These are phyloP conservation scores for Papiliotrema fonsecae DNA, from an alignment of 1,284 basidiomycete genomes.

Conservation along the genomic window DNA sequence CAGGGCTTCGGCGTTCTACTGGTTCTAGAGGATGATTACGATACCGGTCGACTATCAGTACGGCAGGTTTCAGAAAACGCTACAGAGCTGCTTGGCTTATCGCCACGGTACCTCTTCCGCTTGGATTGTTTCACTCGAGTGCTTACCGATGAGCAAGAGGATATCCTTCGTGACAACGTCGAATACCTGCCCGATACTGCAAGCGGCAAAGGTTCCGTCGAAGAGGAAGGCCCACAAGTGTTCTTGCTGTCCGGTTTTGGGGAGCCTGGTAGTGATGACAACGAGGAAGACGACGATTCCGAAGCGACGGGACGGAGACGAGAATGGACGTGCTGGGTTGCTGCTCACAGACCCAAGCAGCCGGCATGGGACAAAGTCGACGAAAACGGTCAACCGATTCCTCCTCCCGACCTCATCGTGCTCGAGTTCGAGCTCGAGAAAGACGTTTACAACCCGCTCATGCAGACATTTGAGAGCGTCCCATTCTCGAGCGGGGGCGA, in stretches of 20 bases:
- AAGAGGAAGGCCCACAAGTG: conserved; percentile 60
- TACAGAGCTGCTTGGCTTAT: conserved; percentile 64
- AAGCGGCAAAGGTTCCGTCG: conserved; percentile 15
- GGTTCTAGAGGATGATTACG: conserved; percentile 63
- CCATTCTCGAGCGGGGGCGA: conserved; percentile 11
- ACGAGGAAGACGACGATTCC: conserved; percentile 33
- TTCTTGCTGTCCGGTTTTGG: conserved; percentile 70
- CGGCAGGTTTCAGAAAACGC: conserved; percentile 81
- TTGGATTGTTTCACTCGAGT: conserved; percentile 71
- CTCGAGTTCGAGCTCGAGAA: conserved; percentile 79
- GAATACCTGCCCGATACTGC: conserved; percentile 60
- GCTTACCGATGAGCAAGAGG: conserved; percentile 65
- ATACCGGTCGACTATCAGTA: conserved; percentile 59
- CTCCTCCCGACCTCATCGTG: conserved; percentile 53
- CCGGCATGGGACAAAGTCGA: conserved; percentile 27
- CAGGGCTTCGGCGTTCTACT: conserved; percentile 82
- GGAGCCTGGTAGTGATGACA: conserved; percentile 55
- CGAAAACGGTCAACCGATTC: conserved; percentile 18
- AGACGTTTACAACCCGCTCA: conserved; percentile 69
- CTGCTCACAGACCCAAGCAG: conserved; percentile 60
- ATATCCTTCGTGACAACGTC: conserved; percentile 71
- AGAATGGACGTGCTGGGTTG: conserved; percentile 82
- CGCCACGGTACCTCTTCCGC: conserved; percentile 71
- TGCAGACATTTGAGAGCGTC: conserved; percentile 50
- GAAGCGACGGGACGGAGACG: conserved; percentile 39